Evolutionary conservation across 495 filamentous ascomycete species (phyloP).

Genomic region (Aspergillus egyptiacus): DNA sequence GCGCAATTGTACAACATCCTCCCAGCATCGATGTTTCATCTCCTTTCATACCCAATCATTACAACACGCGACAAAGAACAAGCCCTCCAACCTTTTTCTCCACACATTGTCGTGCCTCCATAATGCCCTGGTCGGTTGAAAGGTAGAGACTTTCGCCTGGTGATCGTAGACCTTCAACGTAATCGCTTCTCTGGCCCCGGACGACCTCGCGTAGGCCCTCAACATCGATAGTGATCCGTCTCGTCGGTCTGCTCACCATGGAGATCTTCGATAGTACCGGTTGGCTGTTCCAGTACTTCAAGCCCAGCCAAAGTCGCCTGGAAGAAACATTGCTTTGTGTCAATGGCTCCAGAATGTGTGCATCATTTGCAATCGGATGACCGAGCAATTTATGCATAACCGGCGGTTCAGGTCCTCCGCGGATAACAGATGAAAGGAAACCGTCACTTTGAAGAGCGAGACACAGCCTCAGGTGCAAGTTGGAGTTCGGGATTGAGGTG

Average conservation of each 20-base stretch:
- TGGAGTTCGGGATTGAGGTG: conserved; percentile 77
- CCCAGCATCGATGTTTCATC: conserved; percentile 11
- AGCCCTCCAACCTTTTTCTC: conserved; percentile 80
- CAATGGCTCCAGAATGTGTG: conserved; percentile 46
- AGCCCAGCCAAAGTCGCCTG: conserved; percentile 78
- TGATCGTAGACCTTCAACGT: conserved; percentile 64
- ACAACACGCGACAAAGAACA: conserved; percentile 65
- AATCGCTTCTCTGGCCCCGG: conserved; percentile 56
- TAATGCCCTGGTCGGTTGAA: conserved; percentile 67
- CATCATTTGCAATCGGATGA: conserved; percentile 34
- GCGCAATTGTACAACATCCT: conserved; percentile 14
- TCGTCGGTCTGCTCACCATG: conserved; percentile 71
- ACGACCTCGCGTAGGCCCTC: conserved; percentile 55
- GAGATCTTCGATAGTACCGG: conserved; percentile 70
- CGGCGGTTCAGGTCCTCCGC: conserved; percentile 64
- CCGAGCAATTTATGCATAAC: conserved; percentile 47
- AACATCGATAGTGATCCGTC: conserved; percentile 59
- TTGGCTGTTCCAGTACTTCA: conserved; percentile 89
- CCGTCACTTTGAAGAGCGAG: conserved; percentile 76
- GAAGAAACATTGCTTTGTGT: conserved; percentile 73
- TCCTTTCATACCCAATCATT: conserved; percentile 15
- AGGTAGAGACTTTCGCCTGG: conserved; percentile 83
- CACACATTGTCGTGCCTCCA: conserved; percentile 83
- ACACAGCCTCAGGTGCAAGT: conserved; percentile 69
- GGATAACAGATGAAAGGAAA: conserved; percentile 75